Base-by-base conservation (phyloP, 371 early-diverging fungal species). In the Mucor irregularis region DNA sequence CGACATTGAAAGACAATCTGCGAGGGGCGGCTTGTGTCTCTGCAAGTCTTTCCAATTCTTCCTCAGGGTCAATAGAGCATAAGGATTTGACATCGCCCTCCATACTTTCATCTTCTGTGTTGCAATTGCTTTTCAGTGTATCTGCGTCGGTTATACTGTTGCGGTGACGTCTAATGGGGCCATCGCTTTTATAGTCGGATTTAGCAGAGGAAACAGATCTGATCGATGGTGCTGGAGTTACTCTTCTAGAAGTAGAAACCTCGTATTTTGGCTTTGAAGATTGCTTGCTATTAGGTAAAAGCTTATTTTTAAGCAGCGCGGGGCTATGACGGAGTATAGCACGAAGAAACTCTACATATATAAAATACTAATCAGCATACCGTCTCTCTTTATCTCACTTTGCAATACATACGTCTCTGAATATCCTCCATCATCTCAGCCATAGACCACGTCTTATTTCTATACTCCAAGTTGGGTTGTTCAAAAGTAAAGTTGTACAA, bases 391-490 rank as follows among this genome's bases (percentile, higher is more conserved):
- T 24, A 76, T 71, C 25, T 84, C 21, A 34, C 4, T 14, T 4
- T 30, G 1, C 21, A 4, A 24, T 10, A 34, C 45, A 52, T 61
- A 77, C 80, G 87, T 76, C 71, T 82, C 49, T 88, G 88, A 19
- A 91, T 72, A 3, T 73, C 78, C 19, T 78, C 76, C 28, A 84
- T 53, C 37, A 91, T 69, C 37, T 91, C 90, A 25, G 76, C 76
- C 78, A 84, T 83, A 7, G 88, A 83, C 89, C 90, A 92, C 2
- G 90, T 89, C 57, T 77, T 84, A 61, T 90, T 90, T 16, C 83
- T 68, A 56, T 89, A 89, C 64, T 90, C 90, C 2, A 92, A 56
- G 2, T 85, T 87, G 4, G 90, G 90, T 66, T 89, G 78, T 16
- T 74, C 69, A 56, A 92, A 89, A 2, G 80, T 74, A 63, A 90